phyloP scores from a whole-genome alignment of 2,329 filamentous ascomycete species.

The Cladosporium sp. region DNA sequence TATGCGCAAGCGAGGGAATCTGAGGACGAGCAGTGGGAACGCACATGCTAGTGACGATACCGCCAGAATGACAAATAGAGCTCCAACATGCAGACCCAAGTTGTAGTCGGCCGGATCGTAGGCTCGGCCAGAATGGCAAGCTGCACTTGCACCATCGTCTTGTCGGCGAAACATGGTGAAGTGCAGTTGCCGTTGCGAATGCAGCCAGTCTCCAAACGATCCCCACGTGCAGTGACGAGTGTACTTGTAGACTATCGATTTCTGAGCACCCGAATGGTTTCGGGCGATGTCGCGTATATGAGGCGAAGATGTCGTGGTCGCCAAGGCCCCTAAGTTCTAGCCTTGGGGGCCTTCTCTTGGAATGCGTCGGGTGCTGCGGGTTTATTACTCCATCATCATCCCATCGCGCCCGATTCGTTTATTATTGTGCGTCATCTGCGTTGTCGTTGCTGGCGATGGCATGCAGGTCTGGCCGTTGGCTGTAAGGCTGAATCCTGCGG shows the following conservation, averaged over 20 bases:
- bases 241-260: background rate
- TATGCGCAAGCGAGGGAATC: slow-evolving; percentile 54
- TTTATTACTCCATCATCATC: slow-evolving; percentile 3
- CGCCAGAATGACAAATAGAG: slow-evolving; percentile 50
- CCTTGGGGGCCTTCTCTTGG: background rate
- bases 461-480: background rate
- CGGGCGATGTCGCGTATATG: slow-evolving; percentile 9
- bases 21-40: slow-evolving; percentile 57
- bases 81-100: slow-evolving; percentile 50
- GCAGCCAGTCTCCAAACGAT: background rate
- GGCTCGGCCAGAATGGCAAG: slow-evolving; percentile 3
- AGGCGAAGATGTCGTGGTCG: slow-evolving; percentile 5
- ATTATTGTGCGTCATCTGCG: background rate
- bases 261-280: slow-evolving; percentile 9
- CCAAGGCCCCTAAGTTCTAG: slow-evolving; percentile 7
- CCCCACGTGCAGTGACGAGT: background rate
- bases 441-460: background rate
- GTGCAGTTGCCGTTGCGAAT: background rate
- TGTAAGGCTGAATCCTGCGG: slow-evolving; percentile 8
- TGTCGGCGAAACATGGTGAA: slow-evolving; percentile 10
- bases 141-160: slow-evolving; percentile 1
- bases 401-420: background rate
- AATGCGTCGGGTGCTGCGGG: slow-evolving; percentile 3
- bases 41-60: slow-evolving; percentile 55
- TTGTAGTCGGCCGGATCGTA: slow-evolving; percentile 41